Percentiles rank a stretch among this genome's conserved stretches.
Evolutionary conservation across 306 rosid genomes (phyloP).

Genomic region (Medicago lupulina): DNA sequence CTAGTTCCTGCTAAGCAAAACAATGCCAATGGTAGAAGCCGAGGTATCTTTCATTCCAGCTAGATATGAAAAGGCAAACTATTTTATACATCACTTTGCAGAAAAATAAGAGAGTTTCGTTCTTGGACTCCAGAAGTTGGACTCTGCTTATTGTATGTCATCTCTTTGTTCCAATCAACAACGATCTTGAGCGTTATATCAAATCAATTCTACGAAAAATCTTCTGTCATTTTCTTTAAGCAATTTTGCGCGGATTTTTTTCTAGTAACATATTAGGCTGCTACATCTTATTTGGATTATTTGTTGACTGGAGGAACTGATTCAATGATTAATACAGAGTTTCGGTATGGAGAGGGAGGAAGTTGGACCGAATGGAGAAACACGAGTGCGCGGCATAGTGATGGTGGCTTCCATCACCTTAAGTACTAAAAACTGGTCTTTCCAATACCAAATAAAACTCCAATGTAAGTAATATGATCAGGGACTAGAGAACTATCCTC

Average conservation of each 20-base stretch:
- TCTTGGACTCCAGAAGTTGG: slow-evolving; percentile 73
- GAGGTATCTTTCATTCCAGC: slow-evolving; percentile 46
- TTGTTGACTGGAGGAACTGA: slow-evolving; percentile 70
- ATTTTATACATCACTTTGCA: background rate
- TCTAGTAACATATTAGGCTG: background rate
- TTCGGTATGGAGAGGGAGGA: slow-evolving; percentile 90
- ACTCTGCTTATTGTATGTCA: slow-evolving; percentile 89
- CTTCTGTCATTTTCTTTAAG: background rate
- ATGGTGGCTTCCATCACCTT: slow-evolving; percentile 96
- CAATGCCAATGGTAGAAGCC: slow-evolving; percentile 73
- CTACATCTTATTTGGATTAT: slow-evolving; percentile 11
- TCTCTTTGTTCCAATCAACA: slow-evolving; percentile 40
- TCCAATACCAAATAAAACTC: slow-evolving; percentile 47
- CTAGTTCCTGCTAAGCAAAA: slow-evolving; percentile 93
- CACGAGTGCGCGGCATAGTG: slow-evolving; percentile 53
- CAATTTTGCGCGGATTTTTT: background rate
- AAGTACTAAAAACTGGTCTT: slow-evolving; percentile 76
- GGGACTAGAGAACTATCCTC: too few relatives aligned
- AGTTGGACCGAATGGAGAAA: slow-evolving; percentile 76
- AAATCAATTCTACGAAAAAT: background rate
- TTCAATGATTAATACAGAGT: slow-evolving; percentile 85
- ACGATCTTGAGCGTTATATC: slow-evolving; percentile 21
- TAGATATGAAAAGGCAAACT: slow-evolving; percentile 1
- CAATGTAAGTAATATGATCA: too few relatives aligned
- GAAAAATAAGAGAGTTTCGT: too few relatives aligned